phyloP scores from a whole-genome alignment of 805 yeast species.

The Ogataea kodamae region DNA sequence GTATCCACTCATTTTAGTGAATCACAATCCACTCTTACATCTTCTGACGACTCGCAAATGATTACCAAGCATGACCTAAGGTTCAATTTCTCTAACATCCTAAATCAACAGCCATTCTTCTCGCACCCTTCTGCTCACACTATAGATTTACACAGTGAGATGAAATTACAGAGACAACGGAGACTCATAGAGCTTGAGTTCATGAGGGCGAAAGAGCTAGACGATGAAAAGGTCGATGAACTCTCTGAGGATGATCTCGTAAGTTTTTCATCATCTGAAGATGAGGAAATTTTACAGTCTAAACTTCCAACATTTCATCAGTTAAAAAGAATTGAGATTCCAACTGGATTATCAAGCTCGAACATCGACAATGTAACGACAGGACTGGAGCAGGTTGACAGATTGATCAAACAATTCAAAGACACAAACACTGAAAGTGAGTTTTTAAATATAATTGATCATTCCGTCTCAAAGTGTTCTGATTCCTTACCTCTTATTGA shows the following conservation, averaged over 20 bases:
- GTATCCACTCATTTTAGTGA: neutral
- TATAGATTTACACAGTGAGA: constrained; percentile 27
- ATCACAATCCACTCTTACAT: neutral
- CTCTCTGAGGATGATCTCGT: constrained; percentile 18
- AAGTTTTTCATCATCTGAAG: constrained; percentile 26
- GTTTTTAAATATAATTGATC: constrained; percentile 16
- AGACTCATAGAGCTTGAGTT: constrained; percentile 28
- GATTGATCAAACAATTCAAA: constrained; percentile 26
- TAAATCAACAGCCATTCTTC: constrained; percentile 24
- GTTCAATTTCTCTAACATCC: constrained; percentile 26
- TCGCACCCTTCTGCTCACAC: constrained; percentile 26
- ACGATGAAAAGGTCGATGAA: constrained; percentile 13
- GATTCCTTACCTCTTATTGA: neutral
- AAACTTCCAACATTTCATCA: constrained; percentile 12
- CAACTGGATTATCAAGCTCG: constrained; percentile 2
- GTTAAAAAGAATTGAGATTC: constrained; percentile 12
- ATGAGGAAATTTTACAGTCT: constrained; percentile 21
- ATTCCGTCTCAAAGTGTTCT: constrained; percentile 5
- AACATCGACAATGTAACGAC: constrained; percentile 22
- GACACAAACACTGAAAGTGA: constrained; percentile 18
- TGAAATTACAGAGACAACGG: constrained; percentile 32
- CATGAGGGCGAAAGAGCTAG: constrained; percentile 18
- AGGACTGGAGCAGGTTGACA: constrained; percentile 31
- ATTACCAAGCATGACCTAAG: constrained; percentile 22
- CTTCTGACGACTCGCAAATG: constrained; percentile 5